phyloP scores from a whole-genome alignment of 805 yeast genomes.

The Saturnispora mendoncae region DNA sequence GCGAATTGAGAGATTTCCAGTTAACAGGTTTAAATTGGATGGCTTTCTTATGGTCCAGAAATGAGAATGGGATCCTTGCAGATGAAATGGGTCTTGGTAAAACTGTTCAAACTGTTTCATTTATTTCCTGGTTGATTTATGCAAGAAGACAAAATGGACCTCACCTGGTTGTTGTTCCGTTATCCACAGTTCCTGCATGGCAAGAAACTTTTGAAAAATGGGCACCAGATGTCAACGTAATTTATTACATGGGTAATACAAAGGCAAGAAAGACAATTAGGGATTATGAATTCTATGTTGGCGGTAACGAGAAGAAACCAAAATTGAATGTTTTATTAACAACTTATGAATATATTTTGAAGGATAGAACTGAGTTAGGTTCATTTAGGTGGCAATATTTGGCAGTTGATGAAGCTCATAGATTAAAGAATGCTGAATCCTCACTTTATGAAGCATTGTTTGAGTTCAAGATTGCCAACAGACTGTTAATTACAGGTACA shows the following conservation, averaged over 20 bases:
- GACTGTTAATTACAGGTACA: constrained; percentile 92
- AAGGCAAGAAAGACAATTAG: constrained; percentile 74
- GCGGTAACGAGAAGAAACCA: constrained; percentile 53
- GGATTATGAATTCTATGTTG: constrained; percentile 70
- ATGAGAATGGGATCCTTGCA: constrained; percentile 94
- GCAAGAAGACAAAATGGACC: constrained; percentile 98
- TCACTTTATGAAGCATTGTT: constrained; percentile 83
- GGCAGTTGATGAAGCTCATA: constrained; percentile 98
- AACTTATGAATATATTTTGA: constrained; percentile 91
- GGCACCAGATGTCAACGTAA: constrained; percentile 93
- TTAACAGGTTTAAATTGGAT: constrained; percentile 98
- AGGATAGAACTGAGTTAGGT: constrained; percentile 77
- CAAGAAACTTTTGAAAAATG: constrained; percentile 96
- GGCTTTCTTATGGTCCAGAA: constrained; percentile 97
- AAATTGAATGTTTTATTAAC: constrained; percentile 90
- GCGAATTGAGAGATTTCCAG: constrained; percentile 93
- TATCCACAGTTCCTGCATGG: constrained; percentile 97
- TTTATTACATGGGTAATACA: constrained; percentile 88
- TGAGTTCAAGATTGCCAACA: constrained; percentile 73
- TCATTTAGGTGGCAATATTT: constrained; percentile 86
- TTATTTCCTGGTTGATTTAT: constrained; percentile 87
- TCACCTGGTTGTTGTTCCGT: constrained; percentile 90
- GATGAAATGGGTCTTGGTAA: constrained; percentile 99
- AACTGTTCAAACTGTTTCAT: constrained; percentile 93
- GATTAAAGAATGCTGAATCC: constrained; percentile 88